Base-by-base conservation (phyloP, 148 eudicot genomes). In the Suaeda aralocaspica region DNA sequence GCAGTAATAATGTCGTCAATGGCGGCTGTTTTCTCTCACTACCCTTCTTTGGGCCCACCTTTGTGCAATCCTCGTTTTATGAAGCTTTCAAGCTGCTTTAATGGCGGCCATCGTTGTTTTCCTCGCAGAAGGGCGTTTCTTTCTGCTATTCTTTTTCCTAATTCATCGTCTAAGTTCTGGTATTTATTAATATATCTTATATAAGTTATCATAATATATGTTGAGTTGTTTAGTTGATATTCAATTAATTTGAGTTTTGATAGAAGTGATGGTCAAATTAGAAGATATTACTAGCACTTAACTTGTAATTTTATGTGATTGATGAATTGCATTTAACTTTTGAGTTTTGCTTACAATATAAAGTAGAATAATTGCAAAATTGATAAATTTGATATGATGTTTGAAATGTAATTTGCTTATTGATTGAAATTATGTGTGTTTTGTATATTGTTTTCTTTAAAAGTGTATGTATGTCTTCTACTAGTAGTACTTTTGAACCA, bases 1-100 rank as follows among this genome's bases (percentile, higher is more conserved):
- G 33, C 61, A 36, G 8, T 8, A 36, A 68, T 44, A 68, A 75
- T 69, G 73, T 51, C 69, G 13, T 51, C 68, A 33, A 75, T 69
- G 74, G 68, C 78, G 33, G 55, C 68, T 5, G 13, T 75, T 63
- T 64, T 74, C 10, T 24, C 59, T 25, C 62, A 68, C 46, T 18
- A 33, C 53, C 65, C 58, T 28, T 39, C 6, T 59, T 9, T 29
- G 50, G 11, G 11, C 6, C 69, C 58, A 21, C 56, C 14, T 34
- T 8, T 69, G 39, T 69, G 48, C 28, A 52, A 28, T 30, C 34
- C 57, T 18, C 56, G 48, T 46, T 34, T 61, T 30, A 25, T 44
- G 4, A 60, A 33, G 6, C 50, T 75, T 56, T 69, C 74, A 53
- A 61, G 46, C 57, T 24, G 28, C 52, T 64, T 45, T 42, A 56